Conservation (phyloP, 192 early-diverging fungal species). For the Phycomyces nitens region DNA sequence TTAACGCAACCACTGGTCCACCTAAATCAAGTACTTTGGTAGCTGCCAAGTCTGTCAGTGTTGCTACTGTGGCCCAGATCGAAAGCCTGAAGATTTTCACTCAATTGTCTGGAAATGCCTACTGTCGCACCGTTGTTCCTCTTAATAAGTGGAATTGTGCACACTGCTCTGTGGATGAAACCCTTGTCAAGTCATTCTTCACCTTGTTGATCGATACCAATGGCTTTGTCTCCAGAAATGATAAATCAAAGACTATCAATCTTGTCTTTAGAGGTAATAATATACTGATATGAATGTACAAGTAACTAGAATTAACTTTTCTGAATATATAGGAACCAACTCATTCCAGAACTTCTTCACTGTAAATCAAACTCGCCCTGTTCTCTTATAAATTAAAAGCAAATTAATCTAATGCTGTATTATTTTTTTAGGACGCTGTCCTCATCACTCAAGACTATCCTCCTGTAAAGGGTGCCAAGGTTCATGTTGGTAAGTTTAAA, state of each 20-base stretch:
- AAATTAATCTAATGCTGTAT: background rate
- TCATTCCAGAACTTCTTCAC: conserved; percentile 11
- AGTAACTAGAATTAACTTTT: too few species aligned
- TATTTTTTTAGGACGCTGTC: conserved; percentile 1
- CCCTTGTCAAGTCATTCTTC: conserved; percentile 6
- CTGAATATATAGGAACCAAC: conserved; percentile 11
- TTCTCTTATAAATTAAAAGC: too few species aligned
- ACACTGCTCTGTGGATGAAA: conserved; percentile 17
- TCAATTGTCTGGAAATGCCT: conserved; percentile 18
- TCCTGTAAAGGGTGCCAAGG: conserved; percentile 15
- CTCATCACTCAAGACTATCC: conserved; percentile 10
- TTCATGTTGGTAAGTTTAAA: conserved; percentile 16
- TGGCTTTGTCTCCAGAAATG: conserved; percentile 20
- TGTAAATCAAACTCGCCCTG: background rate
- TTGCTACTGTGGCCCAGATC: conserved; percentile 3
- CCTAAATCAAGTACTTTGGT: too few species aligned
- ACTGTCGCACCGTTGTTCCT: conserved; percentile 15
- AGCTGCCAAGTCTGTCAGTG: background rate
- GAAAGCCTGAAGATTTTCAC: conserved; percentile 8
- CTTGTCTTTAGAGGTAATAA: conserved; percentile 25
- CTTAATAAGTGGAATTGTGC: conserved; percentile 7
- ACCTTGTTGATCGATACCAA: conserved; percentile 16
- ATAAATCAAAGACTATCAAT: conserved; percentile 15
- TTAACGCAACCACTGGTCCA: too few species aligned
- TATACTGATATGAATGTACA: too few species aligned